These are phyloP conservation scores for Citrus trifoliata DNA, from an alignment of 345 rosid species.

Conservation along the genomic window DNA sequence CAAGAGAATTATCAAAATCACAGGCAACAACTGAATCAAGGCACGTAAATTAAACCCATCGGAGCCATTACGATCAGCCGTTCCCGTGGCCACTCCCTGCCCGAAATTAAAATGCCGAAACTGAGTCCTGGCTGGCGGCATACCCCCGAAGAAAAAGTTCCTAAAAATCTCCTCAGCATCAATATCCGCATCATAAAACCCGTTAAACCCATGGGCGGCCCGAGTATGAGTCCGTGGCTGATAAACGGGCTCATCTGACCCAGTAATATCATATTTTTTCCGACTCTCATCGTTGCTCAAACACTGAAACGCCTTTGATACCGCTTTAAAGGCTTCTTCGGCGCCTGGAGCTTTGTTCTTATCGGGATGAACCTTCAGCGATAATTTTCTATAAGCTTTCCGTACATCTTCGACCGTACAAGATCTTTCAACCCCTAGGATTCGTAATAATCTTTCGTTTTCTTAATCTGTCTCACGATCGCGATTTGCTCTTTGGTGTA, in stretches of 20 bases:
- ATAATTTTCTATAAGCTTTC: constrained; percentile 82
- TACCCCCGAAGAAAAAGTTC: constrained; percentile 90
- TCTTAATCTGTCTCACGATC: constrained; percentile 69
- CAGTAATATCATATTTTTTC: constrained; percentile 67
- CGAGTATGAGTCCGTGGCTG: constrained; percentile 44
- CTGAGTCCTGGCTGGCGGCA: constrained; percentile 69
- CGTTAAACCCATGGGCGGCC: constrained; percentile 44
- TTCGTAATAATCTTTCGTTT: constrained; percentile 87
- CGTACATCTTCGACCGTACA: constrained; percentile 80
- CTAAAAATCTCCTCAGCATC: constrained; percentile 95
- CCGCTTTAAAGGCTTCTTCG: constrained; percentile 84
- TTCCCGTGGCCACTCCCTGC: constrained; percentile 55
- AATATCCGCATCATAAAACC: constrained; percentile 67
- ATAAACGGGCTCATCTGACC: constrained; percentile 71
- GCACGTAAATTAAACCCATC: constrained; percentile 59
- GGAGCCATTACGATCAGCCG: constrained; percentile 41
- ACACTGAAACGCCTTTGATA: constrained; percentile 92
- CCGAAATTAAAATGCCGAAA: constrained; percentile 71
- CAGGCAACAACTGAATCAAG: constrained; percentile 79
- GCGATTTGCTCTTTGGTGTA: constrained; percentile 75
- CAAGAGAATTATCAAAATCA: constrained; percentile 63
- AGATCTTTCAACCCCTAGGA: constrained; percentile 61
- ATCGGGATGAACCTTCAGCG: constrained; percentile 92
- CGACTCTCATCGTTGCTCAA: constrained; percentile 68
- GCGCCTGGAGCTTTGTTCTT: constrained; percentile 94